These are phyloP conservation scores for Ramularia collo-cygni DNA, from an alignment of 2,329 filamentous ascomycete genomes.

Conservation along the genomic window DNA sequence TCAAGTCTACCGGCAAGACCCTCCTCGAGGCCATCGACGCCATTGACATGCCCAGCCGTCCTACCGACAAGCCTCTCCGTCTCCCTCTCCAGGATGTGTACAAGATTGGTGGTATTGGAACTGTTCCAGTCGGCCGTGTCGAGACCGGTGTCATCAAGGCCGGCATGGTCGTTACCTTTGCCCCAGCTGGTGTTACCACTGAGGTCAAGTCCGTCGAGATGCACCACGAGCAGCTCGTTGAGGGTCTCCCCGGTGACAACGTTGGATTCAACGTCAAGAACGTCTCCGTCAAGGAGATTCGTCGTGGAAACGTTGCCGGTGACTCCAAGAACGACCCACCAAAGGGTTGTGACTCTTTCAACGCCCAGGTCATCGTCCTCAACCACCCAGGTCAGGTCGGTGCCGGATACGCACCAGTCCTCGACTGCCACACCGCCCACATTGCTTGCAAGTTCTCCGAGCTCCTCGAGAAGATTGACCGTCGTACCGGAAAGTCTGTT, in stretches of 20 bases:
- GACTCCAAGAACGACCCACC: conserved; percentile 99
- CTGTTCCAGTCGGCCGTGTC: conserved; percentile 99
- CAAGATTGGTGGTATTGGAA: conserved; percentile 99
- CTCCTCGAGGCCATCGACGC: conserved; percentile 97
- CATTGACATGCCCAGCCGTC: conserved; percentile 88
- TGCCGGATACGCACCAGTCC: conserved; percentile 97
- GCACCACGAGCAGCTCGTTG: conserved; percentile 97
- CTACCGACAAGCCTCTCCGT: conserved; percentile 98
- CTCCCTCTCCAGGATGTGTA: conserved; percentile 99
- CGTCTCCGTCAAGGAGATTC: conserved; percentile 99
- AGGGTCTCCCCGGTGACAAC: conserved; percentile 99
- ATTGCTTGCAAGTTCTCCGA: conserved; percentile 99
- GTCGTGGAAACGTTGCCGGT: conserved; percentile 99
- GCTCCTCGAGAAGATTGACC: conserved; percentile 99
- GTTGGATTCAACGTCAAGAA: conserved; percentile 99
- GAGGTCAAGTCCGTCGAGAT: conserved; percentile 99
- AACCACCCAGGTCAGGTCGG: conserved; percentile 99
- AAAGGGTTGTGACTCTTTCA: conserved; percentile 83
- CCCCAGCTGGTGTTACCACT: conserved; percentile 97
- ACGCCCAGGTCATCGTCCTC: conserved; percentile 99
- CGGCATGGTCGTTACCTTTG: conserved; percentile 94
- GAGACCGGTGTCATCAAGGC: conserved; percentile 93
- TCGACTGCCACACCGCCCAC: conserved; percentile 99
- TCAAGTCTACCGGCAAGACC: conserved; percentile 87
- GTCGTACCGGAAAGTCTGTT: conserved; percentile 97